Percentiles rank a stretch among this genome's conserved stretches.
phyloP scores from a whole-genome alignment of 495 filamentous ascomycete genomes.

The Halenospora varia region DNA sequence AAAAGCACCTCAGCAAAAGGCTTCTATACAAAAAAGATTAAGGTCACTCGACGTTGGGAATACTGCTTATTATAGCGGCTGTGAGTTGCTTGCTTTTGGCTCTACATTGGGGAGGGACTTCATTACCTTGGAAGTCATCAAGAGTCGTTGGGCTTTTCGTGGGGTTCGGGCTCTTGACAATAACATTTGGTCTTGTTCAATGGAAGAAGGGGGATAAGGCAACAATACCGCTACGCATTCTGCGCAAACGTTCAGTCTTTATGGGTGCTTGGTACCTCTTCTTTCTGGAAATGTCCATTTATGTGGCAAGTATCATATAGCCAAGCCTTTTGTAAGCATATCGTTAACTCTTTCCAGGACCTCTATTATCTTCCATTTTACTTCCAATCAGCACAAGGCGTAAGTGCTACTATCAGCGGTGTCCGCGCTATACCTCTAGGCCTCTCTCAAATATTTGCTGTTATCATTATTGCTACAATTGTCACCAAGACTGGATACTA shows the following conservation, averaged over 20 bases:
- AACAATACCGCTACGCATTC: conserved; percentile 66
- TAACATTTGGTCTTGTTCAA: conserved; percentile 59
- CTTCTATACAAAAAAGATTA: conserved; percentile 30
- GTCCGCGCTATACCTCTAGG: too few relatives aligned
- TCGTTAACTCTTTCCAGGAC: too few relatives aligned
- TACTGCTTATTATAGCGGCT: conserved; percentile 62
- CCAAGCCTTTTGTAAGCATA: too few relatives aligned
- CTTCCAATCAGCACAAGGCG: too few relatives aligned
- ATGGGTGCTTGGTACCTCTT: conserved; percentile 48
- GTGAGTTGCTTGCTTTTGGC: conserved; percentile 73
- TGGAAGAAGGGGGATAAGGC: conserved; percentile 60
- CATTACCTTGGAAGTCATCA: conserved; percentile 60
- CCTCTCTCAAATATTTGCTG: too few relatives aligned
- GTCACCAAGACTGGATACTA: too few relatives aligned
- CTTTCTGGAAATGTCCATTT: conserved; percentile 57
- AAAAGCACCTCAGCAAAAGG: too few relatives aligned
- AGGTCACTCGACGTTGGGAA: conserved; percentile 66
- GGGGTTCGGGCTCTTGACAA: conserved; percentile 62
- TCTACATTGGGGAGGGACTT: conserved; percentile 79
- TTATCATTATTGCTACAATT: too few relatives aligned
- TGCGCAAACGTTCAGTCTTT: conserved; percentile 64
- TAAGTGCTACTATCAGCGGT: too few relatives aligned
- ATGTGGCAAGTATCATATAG: too few relatives aligned
- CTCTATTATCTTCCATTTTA: too few relatives aligned
- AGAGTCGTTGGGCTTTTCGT: conserved; percentile 70